These are phyloP conservation scores for Dioscorea zingiberensis DNA, from an alignment of 106 monocot genomes.

Conservation along the genomic window DNA sequence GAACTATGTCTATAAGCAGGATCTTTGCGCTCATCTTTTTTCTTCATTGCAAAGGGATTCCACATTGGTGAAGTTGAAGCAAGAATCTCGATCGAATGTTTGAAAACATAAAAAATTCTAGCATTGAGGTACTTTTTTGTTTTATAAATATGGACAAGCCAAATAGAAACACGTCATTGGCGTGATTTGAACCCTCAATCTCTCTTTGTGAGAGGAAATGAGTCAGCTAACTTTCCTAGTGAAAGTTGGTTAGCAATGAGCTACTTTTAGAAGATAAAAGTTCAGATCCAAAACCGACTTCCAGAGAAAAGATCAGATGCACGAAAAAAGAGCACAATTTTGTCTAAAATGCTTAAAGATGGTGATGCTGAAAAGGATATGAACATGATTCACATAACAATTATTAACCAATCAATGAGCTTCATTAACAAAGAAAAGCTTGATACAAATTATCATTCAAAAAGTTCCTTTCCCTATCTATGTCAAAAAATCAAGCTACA, in stretches of 20 bases:
- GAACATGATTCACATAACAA: background rate
- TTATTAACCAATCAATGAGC: too few species aligned
- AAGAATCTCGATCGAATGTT: background rate
- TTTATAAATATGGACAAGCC: too few species aligned
- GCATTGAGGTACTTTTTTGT: background rate
- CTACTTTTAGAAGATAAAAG: background rate
- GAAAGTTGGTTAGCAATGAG: background rate
- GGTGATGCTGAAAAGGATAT: background rate
- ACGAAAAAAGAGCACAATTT: background rate
- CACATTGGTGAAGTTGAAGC: background rate
- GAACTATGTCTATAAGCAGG: too few species aligned
- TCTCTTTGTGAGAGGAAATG: background rate
- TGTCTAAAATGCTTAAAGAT: background rate
- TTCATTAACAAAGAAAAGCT: too few species aligned
- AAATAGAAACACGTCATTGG: too few species aligned
- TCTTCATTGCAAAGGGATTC: background rate
- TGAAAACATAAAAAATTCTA: background rate
- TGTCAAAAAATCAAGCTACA: too few species aligned
- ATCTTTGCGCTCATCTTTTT: background rate
- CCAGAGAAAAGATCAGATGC: constrained; percentile 4
- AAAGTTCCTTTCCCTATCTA: too few species aligned
- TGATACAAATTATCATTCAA: too few species aligned
- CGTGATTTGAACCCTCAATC: too few species aligned
- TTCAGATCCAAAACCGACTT: constrained; percentile 4
- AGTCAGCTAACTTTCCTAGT: too few species aligned